These are phyloP conservation scores for Euphorbia schlechtendalii DNA, from an alignment of 441 rosid species.

Conservation along the genomic window DNA sequence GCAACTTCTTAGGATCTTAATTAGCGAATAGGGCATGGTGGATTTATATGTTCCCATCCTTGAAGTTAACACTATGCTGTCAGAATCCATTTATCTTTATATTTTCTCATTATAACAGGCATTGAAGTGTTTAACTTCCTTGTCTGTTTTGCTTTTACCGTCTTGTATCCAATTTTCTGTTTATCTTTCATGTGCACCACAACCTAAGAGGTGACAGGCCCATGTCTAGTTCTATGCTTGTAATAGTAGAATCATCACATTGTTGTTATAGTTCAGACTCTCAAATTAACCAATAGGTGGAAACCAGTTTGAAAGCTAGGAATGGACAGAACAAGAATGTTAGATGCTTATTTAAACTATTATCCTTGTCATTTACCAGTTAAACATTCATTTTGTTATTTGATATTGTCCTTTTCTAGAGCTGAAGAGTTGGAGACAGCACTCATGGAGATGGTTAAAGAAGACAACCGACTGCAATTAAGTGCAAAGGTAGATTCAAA, in stretches of 20 bases:
- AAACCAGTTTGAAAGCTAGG: conserved; percentile 9
- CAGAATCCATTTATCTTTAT: neutral
- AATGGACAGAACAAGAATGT: conserved; percentile 9
- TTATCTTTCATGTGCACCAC: neutral
- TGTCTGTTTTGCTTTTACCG: neutral
- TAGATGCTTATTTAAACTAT: neutral
- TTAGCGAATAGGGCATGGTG: neutral
- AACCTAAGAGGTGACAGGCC: neutral
- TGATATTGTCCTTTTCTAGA: conserved; percentile 32
- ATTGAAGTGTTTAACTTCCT: neutral
- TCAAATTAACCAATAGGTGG: conserved; percentile 5
- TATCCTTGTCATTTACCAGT: conserved; percentile 9
- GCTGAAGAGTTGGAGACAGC: conserved; percentile 99
- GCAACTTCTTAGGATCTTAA: conserved; percentile 7
- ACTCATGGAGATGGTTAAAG: conserved; percentile 92
- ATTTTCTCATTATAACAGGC: neutral
- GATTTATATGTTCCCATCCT: neutral
- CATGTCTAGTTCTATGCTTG: neutral
- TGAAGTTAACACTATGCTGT: neutral
- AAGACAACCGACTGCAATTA: conserved; percentile 78
- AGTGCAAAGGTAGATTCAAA: conserved; percentile 64
- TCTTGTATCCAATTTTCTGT: neutral
- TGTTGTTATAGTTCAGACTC: conserved; percentile 2
- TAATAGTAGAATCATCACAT: neutral
- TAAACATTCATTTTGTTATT: conserved; percentile 1